Conservation (phyloP, 106 monocot genomes). For the Apostasia shenzhenica region DNA sequence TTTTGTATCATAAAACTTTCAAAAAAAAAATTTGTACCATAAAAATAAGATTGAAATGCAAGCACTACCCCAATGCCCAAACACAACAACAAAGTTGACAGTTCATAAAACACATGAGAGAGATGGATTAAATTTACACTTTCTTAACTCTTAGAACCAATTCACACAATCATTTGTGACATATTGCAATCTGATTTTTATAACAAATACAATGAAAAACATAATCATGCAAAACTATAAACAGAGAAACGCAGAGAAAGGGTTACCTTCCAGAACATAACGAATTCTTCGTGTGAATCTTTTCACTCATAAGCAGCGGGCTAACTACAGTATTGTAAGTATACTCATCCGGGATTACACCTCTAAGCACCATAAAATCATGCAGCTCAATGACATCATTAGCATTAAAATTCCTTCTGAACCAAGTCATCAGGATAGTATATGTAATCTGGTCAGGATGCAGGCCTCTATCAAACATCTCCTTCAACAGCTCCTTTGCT, state of each 20-base stretch:
- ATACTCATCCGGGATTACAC: conserved; percentile 23
- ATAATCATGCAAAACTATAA: no score
- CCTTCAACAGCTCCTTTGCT: conserved; percentile 31
- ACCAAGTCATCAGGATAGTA: conserved; percentile 20
- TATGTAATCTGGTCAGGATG: conserved; percentile 34
- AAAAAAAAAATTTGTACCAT: no score
- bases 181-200: no score
- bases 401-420: conserved; percentile 12
- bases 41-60: no score
- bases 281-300: not conserved
- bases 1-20: no score
- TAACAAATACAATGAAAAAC: no score
- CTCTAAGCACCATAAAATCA: conserved; percentile 33
- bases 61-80: no score
- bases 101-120: no score
- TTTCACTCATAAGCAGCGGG: conserved; percentile 3
- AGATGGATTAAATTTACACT: no score
- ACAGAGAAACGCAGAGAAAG: not conserved
- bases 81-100: no score
- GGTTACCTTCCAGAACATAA: not conserved
- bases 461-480: conserved; percentile 18
- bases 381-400: conserved; percentile 30
- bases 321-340: conserved; percentile 17
- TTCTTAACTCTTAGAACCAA: no score
- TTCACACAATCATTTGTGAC: no score